Conservation (phyloP, 106 monocot species). For the Hemerocallis citrina region DNA sequence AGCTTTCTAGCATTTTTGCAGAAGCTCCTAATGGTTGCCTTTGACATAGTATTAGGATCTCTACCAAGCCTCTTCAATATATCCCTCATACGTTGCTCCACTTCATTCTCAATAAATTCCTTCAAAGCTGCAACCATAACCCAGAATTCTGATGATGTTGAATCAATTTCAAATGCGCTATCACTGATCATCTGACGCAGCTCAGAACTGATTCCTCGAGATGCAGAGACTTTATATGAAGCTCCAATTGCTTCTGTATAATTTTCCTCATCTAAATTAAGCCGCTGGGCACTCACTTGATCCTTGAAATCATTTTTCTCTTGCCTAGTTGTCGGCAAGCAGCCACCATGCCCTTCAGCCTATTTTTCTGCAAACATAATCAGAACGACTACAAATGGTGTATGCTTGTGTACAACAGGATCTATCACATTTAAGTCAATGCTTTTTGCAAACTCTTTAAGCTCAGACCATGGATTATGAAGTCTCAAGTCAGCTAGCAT, state of each 20-base stretch:
- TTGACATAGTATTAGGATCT: constrained; percentile 72
- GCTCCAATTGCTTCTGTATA: constrained; percentile 95
- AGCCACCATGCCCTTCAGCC: constrained; percentile 62
- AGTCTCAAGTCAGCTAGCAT: constrained; percentile 92
- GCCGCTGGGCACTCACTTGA: constrained; percentile 63
- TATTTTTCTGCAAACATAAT: constrained; percentile 83
- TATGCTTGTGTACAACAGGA: constrained; percentile 92
- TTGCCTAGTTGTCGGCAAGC: constrained; percentile 81
- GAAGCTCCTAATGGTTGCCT: constrained; percentile 64
- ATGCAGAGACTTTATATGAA: constrained; percentile 73
- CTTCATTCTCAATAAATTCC: no score
- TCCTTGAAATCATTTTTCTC: constrained; percentile 99
- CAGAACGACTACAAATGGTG: constrained; percentile 86
- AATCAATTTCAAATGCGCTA: constrained; percentile 52
- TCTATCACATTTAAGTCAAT: constrained; percentile 63
- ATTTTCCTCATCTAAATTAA: constrained; percentile 93
- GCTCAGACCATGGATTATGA: constrained; percentile 91
- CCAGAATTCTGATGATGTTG: constrained; percentile 87
- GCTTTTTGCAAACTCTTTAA: constrained; percentile 75
- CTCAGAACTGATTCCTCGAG: constrained; percentile 72
- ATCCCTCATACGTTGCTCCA: constrained; percentile 54
- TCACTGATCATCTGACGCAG: constrained; percentile 73
- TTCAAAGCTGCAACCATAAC: constrained; percentile 93
- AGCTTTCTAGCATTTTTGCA: constrained; percentile 96
- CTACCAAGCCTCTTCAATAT: constrained; percentile 78